These are phyloP conservation scores for Trichophyton verrucosum DNA, from an alignment of 2,329 filamentous ascomycete species.

Conservation along the genomic window DNA sequence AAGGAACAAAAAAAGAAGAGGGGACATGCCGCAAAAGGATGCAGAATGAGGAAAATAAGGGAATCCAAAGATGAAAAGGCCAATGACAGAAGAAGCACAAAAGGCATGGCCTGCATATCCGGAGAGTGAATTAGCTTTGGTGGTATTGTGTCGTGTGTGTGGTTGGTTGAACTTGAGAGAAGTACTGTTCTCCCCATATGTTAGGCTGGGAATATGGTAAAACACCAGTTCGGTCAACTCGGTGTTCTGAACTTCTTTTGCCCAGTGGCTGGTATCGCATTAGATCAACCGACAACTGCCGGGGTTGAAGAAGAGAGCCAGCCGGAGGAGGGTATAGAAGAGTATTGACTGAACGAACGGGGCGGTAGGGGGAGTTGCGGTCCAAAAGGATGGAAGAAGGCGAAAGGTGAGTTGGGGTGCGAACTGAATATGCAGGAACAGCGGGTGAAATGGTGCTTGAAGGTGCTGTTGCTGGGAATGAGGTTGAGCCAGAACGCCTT, in stretches of 20 bases:
- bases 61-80: not conserved
- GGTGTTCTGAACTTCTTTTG: conserved; percentile 43
- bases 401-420: conserved; percentile 58
- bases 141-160: not conserved
- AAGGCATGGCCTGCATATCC: not conserved
- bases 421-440: conserved; percentile 49
- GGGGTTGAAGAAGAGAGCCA: conserved; percentile 61
- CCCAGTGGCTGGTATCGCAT: conserved; percentile 77
- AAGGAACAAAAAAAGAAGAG: not conserved
- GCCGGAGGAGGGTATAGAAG: conserved; percentile 81
- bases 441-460: conserved; percentile 51
- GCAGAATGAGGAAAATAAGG: not conserved
- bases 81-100: not conserved
- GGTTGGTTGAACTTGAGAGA: conserved; percentile 8
- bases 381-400: conserved; percentile 80
- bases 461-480: conserved; percentile 34
- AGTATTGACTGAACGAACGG: conserved; percentile 77
- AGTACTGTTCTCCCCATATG: conserved; percentile 28
- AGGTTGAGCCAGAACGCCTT: conserved; percentile 41
- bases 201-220: conserved; percentile 45
- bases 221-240: conserved; percentile 52
- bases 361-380: conserved; percentile 82
- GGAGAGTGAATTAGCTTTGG: not conserved
- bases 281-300: conserved; percentile 52
- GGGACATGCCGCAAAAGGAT: not conserved